Evolutionary conservation across 2,329 filamentous ascomycete species (phyloP).

Genomic region (Dichotomopilus funicola): DNA sequence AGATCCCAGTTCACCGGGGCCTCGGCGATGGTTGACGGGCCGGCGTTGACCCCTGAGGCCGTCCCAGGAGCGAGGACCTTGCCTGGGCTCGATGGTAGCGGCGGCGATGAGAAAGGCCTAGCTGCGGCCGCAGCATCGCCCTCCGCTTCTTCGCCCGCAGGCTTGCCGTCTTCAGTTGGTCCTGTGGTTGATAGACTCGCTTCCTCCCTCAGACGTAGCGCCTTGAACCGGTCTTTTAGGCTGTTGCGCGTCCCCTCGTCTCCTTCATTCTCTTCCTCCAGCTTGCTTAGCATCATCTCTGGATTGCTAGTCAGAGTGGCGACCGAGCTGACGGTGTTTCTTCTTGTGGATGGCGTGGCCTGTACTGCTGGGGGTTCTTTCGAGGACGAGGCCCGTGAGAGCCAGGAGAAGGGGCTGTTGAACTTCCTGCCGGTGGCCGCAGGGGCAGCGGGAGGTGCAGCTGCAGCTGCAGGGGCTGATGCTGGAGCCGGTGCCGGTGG

Average conservation of each 20-base stretch:
- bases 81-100: conserved; percentile 59
- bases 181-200: conserved; percentile 42
- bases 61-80: conserved; percentile 74
- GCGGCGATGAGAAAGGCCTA: conserved; percentile 33
- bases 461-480: conserved; percentile 29
- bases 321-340: conserved; percentile 75
- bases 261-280: conserved; percentile 64
- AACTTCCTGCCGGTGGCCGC: conserved; percentile 56
- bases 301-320: conserved; percentile 74
- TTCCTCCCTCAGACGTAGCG: conserved; percentile 69
- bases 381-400: conserved; percentile 59
- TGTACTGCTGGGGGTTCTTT: conserved; percentile 51
- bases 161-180: conserved; percentile 46
- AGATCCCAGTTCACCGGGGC: conserved; percentile 94
- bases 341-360: conserved; percentile 46
- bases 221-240: conserved; percentile 71
- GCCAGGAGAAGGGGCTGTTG: conserved; percentile 81
- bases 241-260: conserved; percentile 51
- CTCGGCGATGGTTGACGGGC: conserved; percentile 63
- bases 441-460: conserved; percentile 21
- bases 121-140: conserved; percentile 25
- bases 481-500: conserved; percentile 28
- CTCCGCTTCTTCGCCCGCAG: conserved; percentile 30
- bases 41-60: conserved; percentile 70
- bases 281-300: conserved; percentile 68